Percentiles rank a stretch among this genome's conserved stretches.
Evolutionary conservation across 2,329 filamentous ascomycete species (phyloP).

Genomic region (Talaromyces sp.): DNA sequence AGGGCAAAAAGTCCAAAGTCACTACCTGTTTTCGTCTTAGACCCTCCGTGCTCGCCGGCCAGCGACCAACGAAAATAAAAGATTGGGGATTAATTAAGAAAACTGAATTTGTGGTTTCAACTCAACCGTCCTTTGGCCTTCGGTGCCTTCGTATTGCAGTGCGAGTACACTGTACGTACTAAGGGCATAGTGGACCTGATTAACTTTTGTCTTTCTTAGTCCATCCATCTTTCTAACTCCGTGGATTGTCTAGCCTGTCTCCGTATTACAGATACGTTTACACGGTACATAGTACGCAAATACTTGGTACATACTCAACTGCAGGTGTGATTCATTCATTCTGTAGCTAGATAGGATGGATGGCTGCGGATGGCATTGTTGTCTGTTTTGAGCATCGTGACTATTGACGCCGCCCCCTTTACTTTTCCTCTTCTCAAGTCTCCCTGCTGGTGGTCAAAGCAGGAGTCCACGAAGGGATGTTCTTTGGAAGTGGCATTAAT

Average conservation of each 20-base stretch:
- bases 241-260: background rate
- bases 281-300: background rate
- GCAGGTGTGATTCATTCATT: background rate
- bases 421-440: background rate
- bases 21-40: conserved; percentile 2
- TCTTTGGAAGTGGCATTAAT: background rate
- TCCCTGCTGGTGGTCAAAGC: background rate
- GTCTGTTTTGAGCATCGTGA: background rate
- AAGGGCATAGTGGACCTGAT: background rate
- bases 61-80: background rate
- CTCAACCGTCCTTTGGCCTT: background rate
- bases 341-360: background rate
- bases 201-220: background rate
- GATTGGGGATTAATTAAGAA: background rate
- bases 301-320: too few species aligned
- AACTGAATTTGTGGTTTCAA: conserved; percentile 1
- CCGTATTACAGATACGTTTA: background rate
- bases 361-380: background rate
- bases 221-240: background rate
- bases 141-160: background rate
- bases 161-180: background rate
- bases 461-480: background rate
- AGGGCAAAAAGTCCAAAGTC: background rate
- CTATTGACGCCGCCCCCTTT: background rate
- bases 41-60: background rate